Evolutionary conservation across 352 stramenopile genomes (phyloP).

Genomic region (Aphanomyces euteiches): DNA sequence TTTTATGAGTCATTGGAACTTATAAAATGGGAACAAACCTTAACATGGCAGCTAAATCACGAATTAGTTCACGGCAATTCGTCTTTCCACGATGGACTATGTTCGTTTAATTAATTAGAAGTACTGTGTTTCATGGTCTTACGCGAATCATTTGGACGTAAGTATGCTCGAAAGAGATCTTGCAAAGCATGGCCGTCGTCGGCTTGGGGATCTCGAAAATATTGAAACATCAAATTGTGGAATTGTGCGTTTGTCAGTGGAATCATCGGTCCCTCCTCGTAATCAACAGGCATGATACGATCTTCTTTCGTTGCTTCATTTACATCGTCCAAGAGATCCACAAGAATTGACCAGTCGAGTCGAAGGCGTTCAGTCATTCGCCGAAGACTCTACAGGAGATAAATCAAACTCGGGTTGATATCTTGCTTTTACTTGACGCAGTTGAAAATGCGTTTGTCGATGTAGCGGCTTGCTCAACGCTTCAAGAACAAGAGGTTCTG

Average conservation of each 20-base stretch:
- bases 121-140: background rate
- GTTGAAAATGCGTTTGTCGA: conserved; percentile 14
- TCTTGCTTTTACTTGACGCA: conserved; percentile 2
- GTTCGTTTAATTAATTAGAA: background rate
- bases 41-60: conserved; percentile 14
- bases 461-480: conserved; percentile 38
- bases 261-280: background rate
- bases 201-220: conserved; percentile 10
- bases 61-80: conserved; percentile 11
- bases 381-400: conserved; percentile 15
- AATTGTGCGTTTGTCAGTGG: conserved; percentile 14
- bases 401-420: background rate
- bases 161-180: conserved; percentile 16
- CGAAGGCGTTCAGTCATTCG: conserved; percentile 10
- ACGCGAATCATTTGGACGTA: background rate
- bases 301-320: conserved; percentile 13
- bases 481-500: conserved; percentile 42
- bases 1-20: background rate
- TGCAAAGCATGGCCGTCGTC: conserved; percentile 16
- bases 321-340: conserved; percentile 16
- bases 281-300: background rate
- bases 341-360: conserved; percentile 16
- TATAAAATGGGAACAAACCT: background rate
- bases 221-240: conserved; percentile 13
- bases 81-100: conserved; percentile 2